Percentiles rank a stretch among this genome's conserved stretches.
phyloP scores from a whole-genome alignment of 1,139 yeast genomes.

The Hyphopichia burtonii region DNA sequence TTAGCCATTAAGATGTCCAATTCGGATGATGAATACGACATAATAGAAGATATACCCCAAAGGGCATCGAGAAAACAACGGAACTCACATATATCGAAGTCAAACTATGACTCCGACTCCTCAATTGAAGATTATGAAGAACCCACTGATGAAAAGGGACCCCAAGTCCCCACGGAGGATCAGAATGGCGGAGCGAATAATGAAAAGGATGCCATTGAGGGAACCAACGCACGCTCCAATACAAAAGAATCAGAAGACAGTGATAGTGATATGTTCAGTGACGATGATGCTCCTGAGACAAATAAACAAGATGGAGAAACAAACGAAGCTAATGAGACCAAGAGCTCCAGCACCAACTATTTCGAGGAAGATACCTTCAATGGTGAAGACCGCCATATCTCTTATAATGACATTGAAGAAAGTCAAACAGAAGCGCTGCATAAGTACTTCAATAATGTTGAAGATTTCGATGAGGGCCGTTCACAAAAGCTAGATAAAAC shows the following conservation, averaged over 20 bases:
- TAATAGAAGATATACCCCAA: neutral
- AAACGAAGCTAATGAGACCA: neutral
- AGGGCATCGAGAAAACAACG: neutral
- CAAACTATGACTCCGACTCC: slow-evolving; percentile 38
- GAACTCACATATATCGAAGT: slow-evolving; percentile 8
- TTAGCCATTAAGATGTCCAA: neutral
- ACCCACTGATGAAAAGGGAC: no score
- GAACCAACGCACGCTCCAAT: no score
- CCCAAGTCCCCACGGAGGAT: no score
- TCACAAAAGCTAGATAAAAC: slow-evolving; percentile 6
- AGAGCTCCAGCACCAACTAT: no score
- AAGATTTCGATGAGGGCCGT: slow-evolving; percentile 9
- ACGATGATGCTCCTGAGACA: slow-evolving; percentile 10
- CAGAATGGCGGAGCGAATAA: slow-evolving; percentile 13
- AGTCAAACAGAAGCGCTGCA: slow-evolving; percentile 3
- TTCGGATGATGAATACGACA: neutral
- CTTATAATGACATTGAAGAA: slow-evolving; percentile 2
- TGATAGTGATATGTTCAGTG: neutral
- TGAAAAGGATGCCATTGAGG: slow-evolving; percentile 7
- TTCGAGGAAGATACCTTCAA: neutral
- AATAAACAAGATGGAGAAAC: slow-evolving; percentile 10
- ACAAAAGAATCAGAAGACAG: slow-evolving; percentile 4
- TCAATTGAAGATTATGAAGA: slow-evolving; percentile 16
- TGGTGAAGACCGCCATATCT: neutral
- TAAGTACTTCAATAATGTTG: slow-evolving; percentile 16